A percentile compares a stretch with the other conserved stretches of the same genome.
These are phyloP conservation scores for Oxyria digyna DNA, from an alignment of 148 eudicot genomes.

Conservation along the genomic window DNA sequence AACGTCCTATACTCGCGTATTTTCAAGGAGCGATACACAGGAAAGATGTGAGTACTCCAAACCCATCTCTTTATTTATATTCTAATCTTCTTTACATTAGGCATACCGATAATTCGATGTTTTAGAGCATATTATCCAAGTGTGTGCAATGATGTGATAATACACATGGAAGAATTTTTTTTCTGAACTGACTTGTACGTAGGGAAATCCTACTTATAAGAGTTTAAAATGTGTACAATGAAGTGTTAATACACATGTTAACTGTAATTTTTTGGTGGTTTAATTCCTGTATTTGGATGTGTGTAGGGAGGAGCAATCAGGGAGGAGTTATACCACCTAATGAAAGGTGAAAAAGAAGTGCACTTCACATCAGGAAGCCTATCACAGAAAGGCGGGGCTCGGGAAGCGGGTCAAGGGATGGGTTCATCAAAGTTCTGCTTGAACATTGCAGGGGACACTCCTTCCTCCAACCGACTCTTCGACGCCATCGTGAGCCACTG, in stretches of 20 bases:
- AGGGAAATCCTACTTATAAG: too few species aligned
- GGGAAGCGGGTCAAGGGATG: constrained; percentile 70
- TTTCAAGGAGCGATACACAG: constrained; percentile 93
- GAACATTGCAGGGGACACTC: constrained; percentile 93
- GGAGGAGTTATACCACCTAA: constrained; percentile 69
- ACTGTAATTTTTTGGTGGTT: not conserved
- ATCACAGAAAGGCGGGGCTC: constrained; percentile 40
- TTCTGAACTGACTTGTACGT: too few species aligned
- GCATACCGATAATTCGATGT: too few species aligned
- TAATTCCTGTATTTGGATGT: not conserved
- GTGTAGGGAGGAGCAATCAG: constrained; percentile 73
- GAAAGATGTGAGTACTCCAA: constrained; percentile 64
- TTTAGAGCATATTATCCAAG: too few species aligned
- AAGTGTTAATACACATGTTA: too few species aligned
- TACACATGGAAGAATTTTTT: too few species aligned
- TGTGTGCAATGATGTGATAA: too few species aligned
- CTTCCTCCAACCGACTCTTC: constrained; percentile 85
- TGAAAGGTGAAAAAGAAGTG: constrained; percentile 75
- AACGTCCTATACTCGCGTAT: constrained; percentile 55
- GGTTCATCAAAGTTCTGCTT: constrained; percentile 76
- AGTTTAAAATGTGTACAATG: too few species aligned
- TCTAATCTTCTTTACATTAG: not conserved
- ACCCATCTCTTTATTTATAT: not conserved
- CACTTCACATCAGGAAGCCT: constrained; percentile 76
- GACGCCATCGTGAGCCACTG: constrained; percentile 95